Base-by-base conservation (phyloP, 2,329 filamentous ascomycete genomes). In the Diaporthe ampelina region DNA sequence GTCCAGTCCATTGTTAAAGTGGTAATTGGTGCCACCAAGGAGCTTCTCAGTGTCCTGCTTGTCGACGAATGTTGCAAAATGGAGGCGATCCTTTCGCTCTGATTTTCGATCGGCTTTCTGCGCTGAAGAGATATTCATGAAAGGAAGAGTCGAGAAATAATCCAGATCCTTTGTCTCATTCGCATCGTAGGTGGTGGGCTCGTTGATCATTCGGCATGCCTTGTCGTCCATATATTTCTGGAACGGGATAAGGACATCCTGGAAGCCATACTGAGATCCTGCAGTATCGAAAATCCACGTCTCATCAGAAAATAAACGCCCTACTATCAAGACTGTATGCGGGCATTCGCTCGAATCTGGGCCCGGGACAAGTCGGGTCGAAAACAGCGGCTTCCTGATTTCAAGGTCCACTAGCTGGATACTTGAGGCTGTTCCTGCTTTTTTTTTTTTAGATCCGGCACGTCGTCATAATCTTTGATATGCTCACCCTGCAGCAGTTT, bases 241-340 rank as follows among this genome's bases (percentile, higher is more conserved):
- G 19, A 19, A 32, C 21, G 52, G 52, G 52, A 56, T 19, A 19
- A 56, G 26, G 52, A 56, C 52, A 56, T 56, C 52, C 52, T 56
- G 52, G 32, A 56, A 56, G 52, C 52, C 52, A 32, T 32, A 56
- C 52, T 56, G 52, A 29, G 52, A 56, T 32, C 52, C 52, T 19
- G 52, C 15, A 21, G 52, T 52, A 56, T 56, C 52, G 26, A 32
- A 26, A 3, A 56, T 32, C 52, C 52, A 56, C 26, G 13, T 56
- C 52, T 56, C 52, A 56, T 56, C 52, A 56, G 52, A 17, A 32
- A 21, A 32, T 0, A 56, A 8, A 56, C 26, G 26, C 52, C 52
- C 15, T 56, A 56, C 52, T 56, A 19, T 56, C 52, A 56, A 32
- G 52, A 56, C 52, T 19, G 52, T 56, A 32, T 56, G 52, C 52